Evolutionary conservation across 768 basidiomycete species (phyloP).

Genomic region (Leccinum imitatum): DNA sequence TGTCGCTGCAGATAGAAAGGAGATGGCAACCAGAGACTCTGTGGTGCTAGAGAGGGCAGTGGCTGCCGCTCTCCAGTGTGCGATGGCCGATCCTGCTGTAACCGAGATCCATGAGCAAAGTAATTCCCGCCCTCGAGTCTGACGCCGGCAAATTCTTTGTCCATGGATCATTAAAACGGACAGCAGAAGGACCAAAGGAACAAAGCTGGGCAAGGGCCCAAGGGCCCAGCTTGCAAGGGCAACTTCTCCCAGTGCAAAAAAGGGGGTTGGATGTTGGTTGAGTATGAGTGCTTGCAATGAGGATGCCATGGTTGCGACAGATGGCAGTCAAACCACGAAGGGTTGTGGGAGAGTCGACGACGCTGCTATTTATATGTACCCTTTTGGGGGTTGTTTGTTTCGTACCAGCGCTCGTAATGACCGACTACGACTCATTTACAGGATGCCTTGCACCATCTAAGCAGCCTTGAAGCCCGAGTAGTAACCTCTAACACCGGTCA

Average conservation of each 20-base stretch:
- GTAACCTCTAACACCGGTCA: neutral
- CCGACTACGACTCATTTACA: neutral
- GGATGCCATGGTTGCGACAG: constrained; percentile 14
- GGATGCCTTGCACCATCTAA: neutral
- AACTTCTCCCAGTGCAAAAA: constrained; percentile 27
- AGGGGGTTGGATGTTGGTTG: constrained; percentile 20
- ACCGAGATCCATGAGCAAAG: constrained; percentile 38
- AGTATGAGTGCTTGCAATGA: constrained; percentile 28
- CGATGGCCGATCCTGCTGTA: constrained; percentile 41
- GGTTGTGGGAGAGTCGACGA: neutral
- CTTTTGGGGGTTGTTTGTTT: constrained; percentile 23
- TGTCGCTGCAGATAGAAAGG: constrained; percentile 40
- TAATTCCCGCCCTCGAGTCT: constrained; percentile 29
- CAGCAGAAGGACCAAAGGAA: constrained; percentile 34
- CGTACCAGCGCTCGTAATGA: neutral
- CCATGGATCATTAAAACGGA: constrained; percentile 31
- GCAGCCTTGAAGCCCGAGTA: neutral
- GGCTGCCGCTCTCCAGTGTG: constrained; percentile 43
- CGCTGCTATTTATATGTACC: constrained; percentile 13
- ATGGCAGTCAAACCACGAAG: constrained; percentile 9
- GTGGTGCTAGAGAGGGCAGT: constrained; percentile 55
- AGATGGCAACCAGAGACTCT: constrained; percentile 48
- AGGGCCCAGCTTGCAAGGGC: constrained; percentile 27
- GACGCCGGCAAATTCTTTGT: constrained; percentile 30
- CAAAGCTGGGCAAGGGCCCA: constrained; percentile 31